phyloP scores from a whole-genome alignment of 495 filamentous ascomycete species.

The Emericellopsis terricola region DNA sequence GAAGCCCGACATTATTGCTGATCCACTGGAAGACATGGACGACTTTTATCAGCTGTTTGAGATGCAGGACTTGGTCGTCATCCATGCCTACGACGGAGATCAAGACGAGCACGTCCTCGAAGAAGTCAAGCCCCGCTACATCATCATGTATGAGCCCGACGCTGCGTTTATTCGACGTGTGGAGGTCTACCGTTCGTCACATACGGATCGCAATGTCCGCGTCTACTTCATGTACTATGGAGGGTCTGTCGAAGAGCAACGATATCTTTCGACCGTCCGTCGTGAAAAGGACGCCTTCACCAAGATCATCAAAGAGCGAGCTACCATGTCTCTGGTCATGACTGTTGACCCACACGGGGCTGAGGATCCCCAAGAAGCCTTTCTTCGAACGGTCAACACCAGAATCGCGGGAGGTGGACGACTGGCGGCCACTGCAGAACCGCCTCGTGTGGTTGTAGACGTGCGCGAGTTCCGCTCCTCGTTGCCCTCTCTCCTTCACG shows the following conservation, averaged over 20 bases:
- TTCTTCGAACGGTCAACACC: constrained; percentile 90
- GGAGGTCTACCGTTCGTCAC: constrained; percentile 89
- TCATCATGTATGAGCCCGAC: constrained; percentile 98
- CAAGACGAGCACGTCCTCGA: constrained; percentile 92
- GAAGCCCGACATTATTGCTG: constrained; percentile 55
- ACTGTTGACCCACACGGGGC: constrained; percentile 45
- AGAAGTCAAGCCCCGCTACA: constrained; percentile 80
- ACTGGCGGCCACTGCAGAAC: constrained; percentile 70
- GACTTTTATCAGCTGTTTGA: constrained; percentile 89
- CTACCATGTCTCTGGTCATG: constrained; percentile 79
- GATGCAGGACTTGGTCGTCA: constrained; percentile 70
- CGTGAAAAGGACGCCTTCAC: constrained; percentile 93
- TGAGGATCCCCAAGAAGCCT: constrained; percentile 79
- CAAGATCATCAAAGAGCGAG: constrained; percentile 79
- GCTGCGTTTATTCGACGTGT: constrained; percentile 87
- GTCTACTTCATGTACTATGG: constrained; percentile 96
- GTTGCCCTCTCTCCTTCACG: constrained; percentile 81
- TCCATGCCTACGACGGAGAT: constrained; percentile 84
- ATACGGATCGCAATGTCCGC: constrained; percentile 69
- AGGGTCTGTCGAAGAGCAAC: constrained; percentile 88
- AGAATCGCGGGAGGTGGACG: constrained; percentile 88
- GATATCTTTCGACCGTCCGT: constrained; percentile 74
- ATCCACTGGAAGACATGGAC: constrained; percentile 75
- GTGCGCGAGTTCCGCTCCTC: constrained; percentile 91
- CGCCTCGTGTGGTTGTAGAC: constrained; percentile 88